Evolutionary conservation across 2,329 filamentous ascomycete genomes (phyloP).

Genomic region (Clonostachys sp.): DNA sequence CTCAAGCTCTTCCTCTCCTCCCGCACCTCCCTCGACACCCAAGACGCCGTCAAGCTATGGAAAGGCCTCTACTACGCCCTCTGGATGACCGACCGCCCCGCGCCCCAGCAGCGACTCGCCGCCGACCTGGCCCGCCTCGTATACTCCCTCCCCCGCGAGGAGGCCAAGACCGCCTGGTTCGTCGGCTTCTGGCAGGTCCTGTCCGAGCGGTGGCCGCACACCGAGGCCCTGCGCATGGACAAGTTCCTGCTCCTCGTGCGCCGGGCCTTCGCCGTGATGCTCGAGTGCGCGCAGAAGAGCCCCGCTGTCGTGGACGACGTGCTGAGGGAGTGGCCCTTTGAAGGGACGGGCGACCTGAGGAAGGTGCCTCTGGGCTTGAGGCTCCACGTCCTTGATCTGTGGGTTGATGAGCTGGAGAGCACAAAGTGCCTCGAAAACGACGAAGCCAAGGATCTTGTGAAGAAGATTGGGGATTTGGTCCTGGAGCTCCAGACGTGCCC

Average conservation of each 20-base stretch:
- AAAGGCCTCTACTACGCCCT: conserved; percentile 91
- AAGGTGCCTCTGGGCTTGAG: conserved; percentile 78
- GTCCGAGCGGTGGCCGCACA: conserved; percentile 65
- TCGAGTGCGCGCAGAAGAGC: conserved; percentile 36
- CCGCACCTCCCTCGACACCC: conserved; percentile 51
- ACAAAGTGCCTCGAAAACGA: conserved; percentile 46
- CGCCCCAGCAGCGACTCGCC: conserved; percentile 82
- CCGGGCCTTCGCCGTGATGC: conserved; percentile 69
- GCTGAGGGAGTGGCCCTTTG: conserved; percentile 22
- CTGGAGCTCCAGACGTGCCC: conserved; percentile 52
- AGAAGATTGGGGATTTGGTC: conserved; percentile 48
- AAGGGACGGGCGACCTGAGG: conserved; percentile 29
- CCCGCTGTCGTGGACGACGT: conserved; percentile 16
- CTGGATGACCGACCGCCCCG: conserved; percentile 88
- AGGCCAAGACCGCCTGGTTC: conserved; percentile 40
- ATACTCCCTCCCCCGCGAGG: conserved; percentile 43
- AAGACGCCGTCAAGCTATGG: conserved; percentile 86
- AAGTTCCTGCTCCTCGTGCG: conserved; percentile 88
- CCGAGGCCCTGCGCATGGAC: conserved; percentile 78
- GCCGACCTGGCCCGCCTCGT: conserved; percentile 67
- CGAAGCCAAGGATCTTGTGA: conserved; percentile 42
- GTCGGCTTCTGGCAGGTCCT: conserved; percentile 69
- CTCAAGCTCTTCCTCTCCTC: conserved; percentile 73
- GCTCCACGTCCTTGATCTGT: conserved; percentile 86
- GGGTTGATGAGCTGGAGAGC: conserved; percentile 83